A percentile compares a stretch with the other conserved stretches of the same genome.
Conservation (phyloP, 2,329 filamentous ascomycete genomes). For the Fusarium sp. region DNA sequence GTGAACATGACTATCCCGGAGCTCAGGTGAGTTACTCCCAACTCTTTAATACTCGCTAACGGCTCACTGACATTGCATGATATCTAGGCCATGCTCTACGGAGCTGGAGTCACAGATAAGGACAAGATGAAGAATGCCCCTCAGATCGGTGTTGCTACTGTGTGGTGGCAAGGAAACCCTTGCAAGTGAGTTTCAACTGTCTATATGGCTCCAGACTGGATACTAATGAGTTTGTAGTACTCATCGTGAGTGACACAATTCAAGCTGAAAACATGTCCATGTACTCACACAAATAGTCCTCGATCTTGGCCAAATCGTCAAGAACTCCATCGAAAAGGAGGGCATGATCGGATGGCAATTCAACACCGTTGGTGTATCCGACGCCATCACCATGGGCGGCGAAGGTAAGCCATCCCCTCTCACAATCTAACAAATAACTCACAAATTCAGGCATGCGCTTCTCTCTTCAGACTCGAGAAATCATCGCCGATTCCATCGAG, state of each 20-base stretch:
- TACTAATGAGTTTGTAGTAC: conserved; percentile 47
- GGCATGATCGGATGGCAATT: conserved; percentile 96
- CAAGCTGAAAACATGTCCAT: neutral
- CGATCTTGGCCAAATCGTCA: conserved; percentile 88
- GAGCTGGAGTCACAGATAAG: conserved; percentile 84
- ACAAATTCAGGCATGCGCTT: conserved; percentile 82
- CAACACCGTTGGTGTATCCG: conserved; percentile 88
- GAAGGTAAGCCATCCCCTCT: conserved; percentile 68
- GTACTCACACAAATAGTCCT: conserved; percentile 65
- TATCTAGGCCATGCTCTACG: conserved; percentile 89
- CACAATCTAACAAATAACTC: neutral
- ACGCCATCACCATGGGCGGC: conserved; percentile 95
- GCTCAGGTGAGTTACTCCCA: conserved; percentile 72
- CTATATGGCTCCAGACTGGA: neutral
- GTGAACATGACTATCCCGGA: conserved; percentile 88
- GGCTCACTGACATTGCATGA: neutral
- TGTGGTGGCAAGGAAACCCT: conserved; percentile 98
- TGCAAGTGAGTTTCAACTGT: conserved; percentile 77
- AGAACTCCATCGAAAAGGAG: conserved; percentile 81
- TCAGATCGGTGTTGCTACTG: conserved; percentile 89
- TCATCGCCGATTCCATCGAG: conserved; percentile 95
- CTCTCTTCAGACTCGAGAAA: conserved; percentile 88
- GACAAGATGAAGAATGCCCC: conserved; percentile 90
- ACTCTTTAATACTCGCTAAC: neutral
- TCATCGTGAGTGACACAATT: conserved; percentile 52